Evolutionary conservation across 371 early-diverging fungal genomes (phyloP), one percentile per base, ranked within the genome.

Genomic region (Rhizopus stolonifer): DNA sequence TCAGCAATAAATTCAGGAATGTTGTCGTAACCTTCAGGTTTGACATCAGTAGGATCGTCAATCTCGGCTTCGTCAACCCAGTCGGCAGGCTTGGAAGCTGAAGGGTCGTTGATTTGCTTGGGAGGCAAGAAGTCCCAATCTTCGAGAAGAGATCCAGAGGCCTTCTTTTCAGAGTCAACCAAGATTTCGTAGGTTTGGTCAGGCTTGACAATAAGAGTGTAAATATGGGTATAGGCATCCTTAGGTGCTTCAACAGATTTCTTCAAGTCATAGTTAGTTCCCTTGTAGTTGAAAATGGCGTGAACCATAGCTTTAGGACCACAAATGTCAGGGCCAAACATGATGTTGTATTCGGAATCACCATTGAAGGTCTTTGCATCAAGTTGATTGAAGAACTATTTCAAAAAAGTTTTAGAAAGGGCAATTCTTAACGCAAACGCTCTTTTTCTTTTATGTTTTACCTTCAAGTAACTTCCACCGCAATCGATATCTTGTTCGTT

Each of bases 401-500:
- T 11, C 25, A 2, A n/a, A n/a, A 11, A 36, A 36, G 10, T 10
- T 7, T 29, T 10, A 10, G 10, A 7, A 26, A 15, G 13, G 18
- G 33, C 40, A 39, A 21, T 22, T 32, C 31, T 29, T 3, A 52
- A 32, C 17, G 34, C 15, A 29, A 29, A 29, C 31, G 31, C 31
- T 10, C 10, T 29, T 29, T 7, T 29, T 29, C 10, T 29, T 29
- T 29, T 29, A 4, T 29, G 10, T 10, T 14, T 54, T 56, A 98
- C 84, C 85, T 98, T 98, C 58, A 95, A 56, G 79, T 98, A 98
- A 47, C 96, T 94, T 49, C 99, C 99, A 62, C 96, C 97, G 81
- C 99, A 98, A 58, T 94, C 94, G 54, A 96, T 86, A 46, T 78
- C 79, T 63, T 93, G 86, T 65, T 96, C 96, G 50, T 94, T 87